Evolutionary conservation across 441 rosid genomes (phyloP).

Genomic region (Syzygium malaccense): DNA sequence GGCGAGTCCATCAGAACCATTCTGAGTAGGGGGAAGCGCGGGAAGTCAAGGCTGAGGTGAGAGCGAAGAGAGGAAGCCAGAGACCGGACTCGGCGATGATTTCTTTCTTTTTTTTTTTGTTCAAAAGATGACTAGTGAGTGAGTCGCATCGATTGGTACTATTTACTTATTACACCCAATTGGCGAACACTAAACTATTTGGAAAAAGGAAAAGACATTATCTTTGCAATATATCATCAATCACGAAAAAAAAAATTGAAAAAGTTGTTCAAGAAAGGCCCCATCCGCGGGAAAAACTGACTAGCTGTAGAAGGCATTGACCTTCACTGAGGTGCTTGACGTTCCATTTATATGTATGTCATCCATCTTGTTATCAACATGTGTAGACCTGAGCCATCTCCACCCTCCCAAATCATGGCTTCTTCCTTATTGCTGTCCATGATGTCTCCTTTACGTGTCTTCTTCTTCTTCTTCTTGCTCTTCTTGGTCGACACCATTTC

Average conservation of each 20-base stretch:
- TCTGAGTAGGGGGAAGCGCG: too few relatives aligned
- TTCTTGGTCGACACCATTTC: background rate
- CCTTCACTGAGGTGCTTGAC: rapidly evolving
- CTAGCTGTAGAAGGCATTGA: background rate
- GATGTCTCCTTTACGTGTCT: background rate
- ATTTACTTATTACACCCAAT: background rate
- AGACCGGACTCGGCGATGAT: too few relatives aligned
- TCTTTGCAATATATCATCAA: background rate
- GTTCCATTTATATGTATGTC: background rate
- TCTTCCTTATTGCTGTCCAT: background rate
- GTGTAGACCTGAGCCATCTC: background rate
- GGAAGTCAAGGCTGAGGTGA: too few relatives aligned
- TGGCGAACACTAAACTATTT: background rate
- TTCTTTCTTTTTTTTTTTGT: background rate
- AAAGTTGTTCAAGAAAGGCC: background rate
- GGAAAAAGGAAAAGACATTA: background rate
- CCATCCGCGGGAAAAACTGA: rapidly evolving
- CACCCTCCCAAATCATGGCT: background rate
- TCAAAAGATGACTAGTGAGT: background rate
- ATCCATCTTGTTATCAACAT: background rate
- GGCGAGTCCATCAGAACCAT: too few relatives aligned
- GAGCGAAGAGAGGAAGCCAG: too few relatives aligned
- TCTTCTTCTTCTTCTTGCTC: background rate
- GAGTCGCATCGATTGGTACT: background rate
- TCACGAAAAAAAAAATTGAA: background rate